These are phyloP conservation scores for Eimeria acervulina DNA, from an alignment of 169 alveolate genomes.

Conservation along the genomic window DNA sequence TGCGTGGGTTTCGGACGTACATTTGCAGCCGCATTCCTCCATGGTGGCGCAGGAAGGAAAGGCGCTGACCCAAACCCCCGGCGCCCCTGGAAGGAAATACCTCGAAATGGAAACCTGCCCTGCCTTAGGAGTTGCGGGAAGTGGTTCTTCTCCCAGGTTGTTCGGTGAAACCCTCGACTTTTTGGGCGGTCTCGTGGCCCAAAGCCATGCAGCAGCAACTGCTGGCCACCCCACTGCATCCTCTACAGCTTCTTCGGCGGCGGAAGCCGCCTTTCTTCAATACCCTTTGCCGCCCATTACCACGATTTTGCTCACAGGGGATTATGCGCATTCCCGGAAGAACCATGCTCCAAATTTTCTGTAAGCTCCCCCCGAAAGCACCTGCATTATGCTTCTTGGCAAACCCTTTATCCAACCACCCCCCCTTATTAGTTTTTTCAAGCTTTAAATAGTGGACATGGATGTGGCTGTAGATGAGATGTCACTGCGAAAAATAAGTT, in stretches of 20 bases:
- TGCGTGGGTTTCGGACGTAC: conserved; percentile 45
- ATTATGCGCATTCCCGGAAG: neutral
- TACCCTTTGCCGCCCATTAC: conserved; percentile 55
- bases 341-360: neutral
- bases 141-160: neutral
- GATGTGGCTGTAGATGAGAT: too few relatives aligned
- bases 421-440: too few relatives aligned
- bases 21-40: conserved; percentile 16
- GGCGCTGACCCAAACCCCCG: neutral
- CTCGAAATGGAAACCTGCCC: conserved; percentile 35
- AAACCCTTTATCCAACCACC: neutral
- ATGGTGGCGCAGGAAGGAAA: neutral
- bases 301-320: conserved; percentile 43
- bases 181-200: conserved; percentile 7
- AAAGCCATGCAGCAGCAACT: neutral
- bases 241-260: neutral
- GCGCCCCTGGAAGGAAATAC: neutral
- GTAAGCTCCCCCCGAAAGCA: neutral
- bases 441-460: too few relatives aligned
- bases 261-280: neutral
- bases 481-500: too few relatives aligned
- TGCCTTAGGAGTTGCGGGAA: conserved; percentile 17
- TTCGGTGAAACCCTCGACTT: conserved; percentile 5
- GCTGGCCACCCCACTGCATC: neutral
- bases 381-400: neutral